A percentile compares a stretch with the other conserved stretches of the same genome.
Evolutionary conservation across 306 rosid species (phyloP).

Genomic region (Arachis hypogaea): DNA sequence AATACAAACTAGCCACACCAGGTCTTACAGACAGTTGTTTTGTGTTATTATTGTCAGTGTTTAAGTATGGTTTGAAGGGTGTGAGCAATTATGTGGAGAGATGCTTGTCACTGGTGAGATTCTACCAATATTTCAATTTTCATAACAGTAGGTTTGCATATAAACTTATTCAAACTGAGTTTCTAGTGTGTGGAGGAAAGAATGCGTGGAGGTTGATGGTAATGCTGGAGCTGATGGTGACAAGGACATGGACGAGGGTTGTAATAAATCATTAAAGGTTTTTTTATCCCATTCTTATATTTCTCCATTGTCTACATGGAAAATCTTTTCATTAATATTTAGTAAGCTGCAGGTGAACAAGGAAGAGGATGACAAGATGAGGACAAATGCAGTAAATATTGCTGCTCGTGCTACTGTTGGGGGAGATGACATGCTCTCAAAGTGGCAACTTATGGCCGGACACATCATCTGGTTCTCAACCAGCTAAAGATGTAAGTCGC

Average conservation of each 20-base stretch:
- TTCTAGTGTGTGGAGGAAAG: too few relatives aligned
- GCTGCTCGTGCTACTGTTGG: slow-evolving; percentile 99
- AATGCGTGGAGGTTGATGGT: slow-evolving; percentile 50
- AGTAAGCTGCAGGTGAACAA: neutral
- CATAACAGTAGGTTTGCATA: too few relatives aligned
- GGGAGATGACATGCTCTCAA: slow-evolving; percentile 94
- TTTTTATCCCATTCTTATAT: slow-evolving; percentile 28
- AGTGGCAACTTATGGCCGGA: slow-evolving; percentile 98
- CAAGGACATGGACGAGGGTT: slow-evolving; percentile 86
- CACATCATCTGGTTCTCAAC: too few relatives aligned
- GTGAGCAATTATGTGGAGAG: too few relatives aligned
- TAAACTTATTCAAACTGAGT: too few relatives aligned
- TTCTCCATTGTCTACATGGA: slow-evolving; percentile 10
- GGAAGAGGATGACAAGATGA: too few relatives aligned
- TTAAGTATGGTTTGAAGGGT: too few relatives aligned
- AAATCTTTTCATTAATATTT: slow-evolving; percentile 31
- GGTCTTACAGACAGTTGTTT: slow-evolving; percentile 22
- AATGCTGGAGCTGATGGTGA: slow-evolving; percentile 68
- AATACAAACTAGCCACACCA: slow-evolving; percentile 15
- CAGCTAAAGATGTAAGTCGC: too few relatives aligned
- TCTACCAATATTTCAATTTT: too few relatives aligned
- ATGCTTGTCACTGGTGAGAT: too few relatives aligned
- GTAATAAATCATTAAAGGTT: slow-evolving; percentile 75
- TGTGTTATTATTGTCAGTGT: too few relatives aligned
- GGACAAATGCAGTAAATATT: slow-evolving; percentile 95